Base-by-base conservation (phyloP, 2,329 filamentous ascomycete species). In the Penicillium sp. region DNA sequence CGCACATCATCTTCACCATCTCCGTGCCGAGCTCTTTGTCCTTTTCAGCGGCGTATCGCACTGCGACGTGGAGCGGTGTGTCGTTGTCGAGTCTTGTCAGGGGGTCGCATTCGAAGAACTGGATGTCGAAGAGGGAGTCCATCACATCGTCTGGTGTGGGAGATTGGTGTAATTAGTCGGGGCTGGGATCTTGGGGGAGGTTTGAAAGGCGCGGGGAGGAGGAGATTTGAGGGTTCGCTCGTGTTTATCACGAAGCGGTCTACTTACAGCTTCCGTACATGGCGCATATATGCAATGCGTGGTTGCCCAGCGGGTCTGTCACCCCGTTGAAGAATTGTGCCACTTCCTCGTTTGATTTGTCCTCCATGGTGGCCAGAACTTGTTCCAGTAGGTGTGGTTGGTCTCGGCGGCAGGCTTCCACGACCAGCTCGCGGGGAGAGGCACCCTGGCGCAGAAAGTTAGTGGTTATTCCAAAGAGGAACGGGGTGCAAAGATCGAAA, bases 381-480 rank as follows among this genome's bases (percentile, higher is more conserved):
- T 94, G 88, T 65, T 84, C 77, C 52, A 97, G 85, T 56, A 97
- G 86, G 50, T 93, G 88, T 63, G 87, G 87, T 77, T 97, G 97
- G 82, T 97, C 93, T 69, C 92, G 86, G 58, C 93, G 91, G 78
- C 90, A 96, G 67, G 94, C 91, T 79, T 96, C 93, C 76, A 97
- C 86, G 66, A 97, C 84, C 68, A 90, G 84, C 79, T 97, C 93
- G 73, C 87, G 83, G 43, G 87, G 85, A 56, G 90, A 90, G 65
- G 93, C 93, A 72, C 93, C 94, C 89, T 96, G 67, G 26, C 39
- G 33, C 21, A 47, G 37, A 23, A 26, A 26, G 54, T 59, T 52
- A 59, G 44, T 16, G 24, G 53, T 8, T 16, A 28, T 33, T 18
- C 7, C 9, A 16, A 26, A 21, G 16, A 8, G 19, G 6, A 8